A percentile compares a stretch with the other conserved stretches of the same genome.
Evolutionary conservation across 345 rosid species (phyloP).

Genomic region (Corymbia maculata): DNA sequence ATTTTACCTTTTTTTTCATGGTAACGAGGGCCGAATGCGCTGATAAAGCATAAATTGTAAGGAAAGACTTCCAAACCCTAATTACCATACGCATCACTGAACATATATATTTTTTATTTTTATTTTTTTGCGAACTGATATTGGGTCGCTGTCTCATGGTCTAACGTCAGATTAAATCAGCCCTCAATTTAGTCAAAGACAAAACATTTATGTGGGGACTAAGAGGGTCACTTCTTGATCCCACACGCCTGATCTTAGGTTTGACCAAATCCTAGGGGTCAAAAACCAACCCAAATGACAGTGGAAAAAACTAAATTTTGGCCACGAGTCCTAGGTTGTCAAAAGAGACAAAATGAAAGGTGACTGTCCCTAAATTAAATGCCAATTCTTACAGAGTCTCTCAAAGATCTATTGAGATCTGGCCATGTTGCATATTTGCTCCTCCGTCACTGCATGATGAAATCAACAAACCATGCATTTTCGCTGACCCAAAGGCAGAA

Average conservation of each 20-base stretch:
- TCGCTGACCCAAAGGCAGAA: neutral
- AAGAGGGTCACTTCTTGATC: neutral
- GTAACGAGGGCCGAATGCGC: neutral
- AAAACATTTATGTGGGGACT: neutral
- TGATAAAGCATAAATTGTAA: neutral
- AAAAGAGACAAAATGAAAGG: neutral
- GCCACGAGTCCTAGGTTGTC: neutral
- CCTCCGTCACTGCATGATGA: neutral
- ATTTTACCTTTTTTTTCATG: neutral
- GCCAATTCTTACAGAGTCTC: neutral
- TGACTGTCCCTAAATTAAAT: neutral
- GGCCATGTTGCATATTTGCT: neutral
- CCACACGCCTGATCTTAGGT: neutral
- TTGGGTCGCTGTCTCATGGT: neutral
- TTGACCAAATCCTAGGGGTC: neutral
- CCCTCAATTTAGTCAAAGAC: neutral
- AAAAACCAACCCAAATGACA: neutral
- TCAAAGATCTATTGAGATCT: neutral
- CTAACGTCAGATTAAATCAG: neutral
- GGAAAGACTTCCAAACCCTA: neutral
- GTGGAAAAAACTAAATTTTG: neutral
- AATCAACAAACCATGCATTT: neutral
- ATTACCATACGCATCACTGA: neutral
- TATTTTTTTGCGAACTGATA: neutral
- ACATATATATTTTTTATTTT: neutral